Base-by-base conservation (phyloP, 805 yeast genomes). In the Kockiozyma suomiensis region DNA sequence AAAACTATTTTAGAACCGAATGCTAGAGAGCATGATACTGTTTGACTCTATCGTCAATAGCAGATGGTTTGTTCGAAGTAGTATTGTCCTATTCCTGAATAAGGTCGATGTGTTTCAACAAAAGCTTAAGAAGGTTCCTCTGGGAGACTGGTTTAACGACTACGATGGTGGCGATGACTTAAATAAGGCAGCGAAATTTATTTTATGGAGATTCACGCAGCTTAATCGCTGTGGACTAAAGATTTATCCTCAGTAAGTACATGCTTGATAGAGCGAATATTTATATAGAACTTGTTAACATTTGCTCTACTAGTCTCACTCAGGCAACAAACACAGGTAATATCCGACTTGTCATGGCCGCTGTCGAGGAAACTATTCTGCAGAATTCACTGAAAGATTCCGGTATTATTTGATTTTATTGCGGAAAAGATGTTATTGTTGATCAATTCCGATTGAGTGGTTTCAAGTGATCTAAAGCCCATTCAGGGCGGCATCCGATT, bases 311-410 rank as follows among this genome's bases (percentile, higher is more conserved):
- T 32, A 62, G 66, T 47, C 58, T 91, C 25, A 91, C 97, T 2
- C 97, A 91, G 74, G 97, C 97, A 0, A 91, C 97, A 0, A 97
- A 91, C 72, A 91, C 97, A 5, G 85, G 90, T 30, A 91, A 91
- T 73, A 90, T 92, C 63, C 85, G 87, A 70, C 76, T 90, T 68
- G 97, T 91, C 4, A 86, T 88, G 75, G 91, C 90, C 12, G 92
- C 93, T 6, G 89, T 88, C 40, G 85, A 85, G 69, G 94, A 88
- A 70, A 87, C 91, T 2, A 85, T 88, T 50, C 78, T 89, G 70
- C 90, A 88, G 66, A 88, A 88, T 70, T 79, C 88, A 19, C 79
- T 88, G 66, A 84, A 84, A 71, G 93, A 87, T 68, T 85, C 90
- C 54, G 94, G 94, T 32, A 80, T 88, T 48, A 75, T 87, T 64